Conservation (phyloP, 805 yeast species). For the Candida piceae region DNA sequence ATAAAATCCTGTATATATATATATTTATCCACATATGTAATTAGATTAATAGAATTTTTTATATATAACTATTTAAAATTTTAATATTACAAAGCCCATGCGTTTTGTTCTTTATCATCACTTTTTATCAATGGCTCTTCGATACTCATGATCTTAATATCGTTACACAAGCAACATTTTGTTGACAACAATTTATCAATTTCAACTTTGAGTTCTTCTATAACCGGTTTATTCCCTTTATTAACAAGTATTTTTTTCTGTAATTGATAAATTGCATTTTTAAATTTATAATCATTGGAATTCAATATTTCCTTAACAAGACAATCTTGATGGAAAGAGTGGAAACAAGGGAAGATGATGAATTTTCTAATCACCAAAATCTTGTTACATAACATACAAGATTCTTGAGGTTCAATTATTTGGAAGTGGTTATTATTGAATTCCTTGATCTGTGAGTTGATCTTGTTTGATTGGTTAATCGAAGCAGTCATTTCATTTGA, state of each 20-base stretch:
- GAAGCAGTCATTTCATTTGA: constrained; percentile 76
- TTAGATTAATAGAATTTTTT: too few species aligned
- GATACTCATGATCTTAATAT: constrained; percentile 59
- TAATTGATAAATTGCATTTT: constrained; percentile 54
- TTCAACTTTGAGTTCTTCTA: constrained; percentile 34
- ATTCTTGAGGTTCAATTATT: constrained; percentile 75
- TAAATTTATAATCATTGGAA: constrained; percentile 63
- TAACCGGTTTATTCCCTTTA: constrained; percentile 27
- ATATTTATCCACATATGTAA: background rate
- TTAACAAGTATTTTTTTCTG: constrained; percentile 38
- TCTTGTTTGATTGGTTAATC: constrained; percentile 49
- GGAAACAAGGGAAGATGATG: constrained; percentile 83
- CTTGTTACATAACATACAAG: constrained; percentile 69
- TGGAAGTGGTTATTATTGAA: constrained; percentile 50
- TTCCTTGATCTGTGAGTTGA: constrained; percentile 53
- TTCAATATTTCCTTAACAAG: constrained; percentile 54
- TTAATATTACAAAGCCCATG: constrained; percentile 40
- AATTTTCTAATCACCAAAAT: constrained; percentile 70
- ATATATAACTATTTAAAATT: background rate
- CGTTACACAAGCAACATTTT: constrained; percentile 76
- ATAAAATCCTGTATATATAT: constrained; percentile 2
- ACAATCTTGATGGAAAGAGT: constrained; percentile 87
- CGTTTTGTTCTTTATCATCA: constrained; percentile 35
- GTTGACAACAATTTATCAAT: constrained; percentile 55
- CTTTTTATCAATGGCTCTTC: constrained; percentile 55